Conservation (phyloP, 176 grass and related monocot genomes). For the Echinochloa phyllopogon region DNA sequence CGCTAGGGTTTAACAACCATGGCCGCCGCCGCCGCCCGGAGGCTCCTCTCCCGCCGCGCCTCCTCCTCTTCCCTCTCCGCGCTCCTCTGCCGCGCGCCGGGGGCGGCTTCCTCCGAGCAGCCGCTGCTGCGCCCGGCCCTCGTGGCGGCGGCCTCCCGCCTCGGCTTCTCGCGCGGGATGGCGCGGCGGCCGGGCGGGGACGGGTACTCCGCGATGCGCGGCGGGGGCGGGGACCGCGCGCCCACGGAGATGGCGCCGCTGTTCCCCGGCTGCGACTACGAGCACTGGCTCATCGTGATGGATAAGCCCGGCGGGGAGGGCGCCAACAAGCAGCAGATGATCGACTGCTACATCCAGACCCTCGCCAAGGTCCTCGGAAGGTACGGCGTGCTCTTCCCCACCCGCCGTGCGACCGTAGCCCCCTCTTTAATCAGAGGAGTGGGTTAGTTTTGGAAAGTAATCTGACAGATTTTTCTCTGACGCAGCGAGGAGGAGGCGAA, state of each 20-base stretch:
- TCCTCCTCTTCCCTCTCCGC: conserved; percentile 28
- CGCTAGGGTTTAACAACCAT: conserved; percentile 59
- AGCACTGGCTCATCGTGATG: conserved; percentile 93
- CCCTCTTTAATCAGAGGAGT: not conserved
- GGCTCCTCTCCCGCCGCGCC: conserved; percentile 58
- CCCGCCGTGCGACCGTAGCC: not conserved
- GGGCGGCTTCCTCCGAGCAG: conserved; percentile 8
- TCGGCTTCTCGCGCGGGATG: conserved; percentile 56
- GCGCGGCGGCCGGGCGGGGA: conserved; percentile 54
- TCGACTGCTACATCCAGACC: conserved; percentile 79
- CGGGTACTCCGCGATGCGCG: conserved; percentile 28
- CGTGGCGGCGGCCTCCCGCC: conserved; percentile 30
- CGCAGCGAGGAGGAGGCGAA: conserved; percentile 83
- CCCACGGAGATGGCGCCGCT: conserved; percentile 68
- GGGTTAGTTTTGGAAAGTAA: not conserved
- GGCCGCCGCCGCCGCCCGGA: conserved; percentile 49
- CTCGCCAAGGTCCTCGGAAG: conserved; percentile 78
- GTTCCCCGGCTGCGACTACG: conserved; percentile 82
- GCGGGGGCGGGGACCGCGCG: conserved; percentile 47
- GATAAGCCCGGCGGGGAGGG: conserved; percentile 72
- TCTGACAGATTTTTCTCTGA: not conserved
- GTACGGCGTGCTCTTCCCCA: conserved; percentile 18
- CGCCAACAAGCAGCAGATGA: conserved; percentile 82
- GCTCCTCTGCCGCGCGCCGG: conserved; percentile 36
- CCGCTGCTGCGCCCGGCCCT: conserved; percentile 42